Evolutionary conservation across 2,329 filamentous ascomycete genomes (phyloP).

Genomic region (Aspergillus proliferans): DNA sequence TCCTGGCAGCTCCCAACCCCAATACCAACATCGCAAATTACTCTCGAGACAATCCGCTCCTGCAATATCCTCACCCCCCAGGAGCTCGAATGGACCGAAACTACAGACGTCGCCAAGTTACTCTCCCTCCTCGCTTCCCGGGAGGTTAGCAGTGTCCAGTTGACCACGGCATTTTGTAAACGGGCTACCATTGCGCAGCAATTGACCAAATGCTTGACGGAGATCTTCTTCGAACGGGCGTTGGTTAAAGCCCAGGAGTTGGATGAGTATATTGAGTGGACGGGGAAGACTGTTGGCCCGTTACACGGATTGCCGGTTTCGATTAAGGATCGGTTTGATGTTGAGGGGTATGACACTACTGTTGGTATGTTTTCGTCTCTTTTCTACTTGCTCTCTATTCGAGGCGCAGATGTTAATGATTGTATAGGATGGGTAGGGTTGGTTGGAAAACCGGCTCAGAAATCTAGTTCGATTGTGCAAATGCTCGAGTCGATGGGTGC

Average conservation of each 20-base stretch:
- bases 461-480: constrained; percentile 21
- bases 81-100: constrained; percentile 19
- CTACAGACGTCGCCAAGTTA: constrained; percentile 11
- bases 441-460: constrained; percentile 20
- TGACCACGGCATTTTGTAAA: constrained; percentile 17
- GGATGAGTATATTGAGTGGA: constrained; percentile 47
- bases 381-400: background rate
- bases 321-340: constrained; percentile 65
- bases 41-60: constrained; percentile 13
- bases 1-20: constrained; percentile 16
- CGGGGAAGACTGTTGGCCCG: constrained; percentile 51
- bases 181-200: constrained; percentile 16
- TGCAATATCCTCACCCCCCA: constrained; percentile 13
- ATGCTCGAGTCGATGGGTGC: constrained; percentile 35
- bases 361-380: constrained; percentile 14
- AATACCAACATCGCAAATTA: constrained; percentile 5
- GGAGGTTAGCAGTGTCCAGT: constrained; percentile 8
- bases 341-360: constrained; percentile 20
- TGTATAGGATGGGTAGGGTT: constrained; percentile 42
- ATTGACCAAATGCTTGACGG: constrained; percentile 14
- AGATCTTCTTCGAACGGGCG: constrained; percentile 49
- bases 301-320: constrained; percentile 57
- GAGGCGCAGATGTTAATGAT: background rate
- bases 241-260: constrained; percentile 43
- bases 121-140: constrained; percentile 8